Evolutionary conservation across 108 stramenopile species (phyloP).

Genomic region (Nannochloropsis gaditana): DNA sequence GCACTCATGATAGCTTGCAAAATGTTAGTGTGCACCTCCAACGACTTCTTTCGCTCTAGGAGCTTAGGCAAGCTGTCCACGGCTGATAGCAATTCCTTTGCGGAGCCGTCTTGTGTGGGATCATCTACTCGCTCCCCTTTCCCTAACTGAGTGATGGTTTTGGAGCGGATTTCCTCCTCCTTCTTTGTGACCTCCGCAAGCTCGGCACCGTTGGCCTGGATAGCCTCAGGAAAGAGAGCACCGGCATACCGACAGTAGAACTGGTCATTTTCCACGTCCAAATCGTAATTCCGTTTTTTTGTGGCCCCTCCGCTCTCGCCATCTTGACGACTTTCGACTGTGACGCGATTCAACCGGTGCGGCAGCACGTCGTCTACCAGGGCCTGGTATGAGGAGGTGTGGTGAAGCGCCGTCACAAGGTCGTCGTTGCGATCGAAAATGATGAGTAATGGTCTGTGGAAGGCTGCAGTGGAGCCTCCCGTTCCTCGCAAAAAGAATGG

Average conservation of each 20-base stretch:
- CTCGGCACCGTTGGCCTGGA: conserved; percentile 85
- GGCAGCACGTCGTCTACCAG: conserved; percentile 86
- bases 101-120: conserved; percentile 33
- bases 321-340: conserved; percentile 38
- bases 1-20: conserved; percentile 90
- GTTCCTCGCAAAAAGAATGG: conserved; percentile 25
- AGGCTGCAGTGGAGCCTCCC: conserved; percentile 32
- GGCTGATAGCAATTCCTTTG: conserved; percentile 57
- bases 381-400: conserved; percentile 90
- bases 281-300: conserved; percentile 75
- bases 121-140: conserved; percentile 24
- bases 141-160: conserved; percentile 35
- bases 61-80: conserved; percentile 89
- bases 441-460: conserved; percentile 75
- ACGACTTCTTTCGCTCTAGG: conserved; percentile 82
- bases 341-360: conserved; percentile 79
- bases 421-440: conserved; percentile 89
- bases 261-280: conserved; percentile 71
- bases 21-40: conserved; percentile 92
- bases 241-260: conserved; percentile 70
- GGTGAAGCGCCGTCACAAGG: conserved; percentile 79
- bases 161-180: conserved; percentile 46
- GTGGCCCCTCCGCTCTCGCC: conserved; percentile 46
- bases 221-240: conserved; percentile 89
- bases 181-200: conserved; percentile 82